Base-by-base conservation (phyloP, 345 rosid species). In the Zanthoxylum bungeanum region DNA sequence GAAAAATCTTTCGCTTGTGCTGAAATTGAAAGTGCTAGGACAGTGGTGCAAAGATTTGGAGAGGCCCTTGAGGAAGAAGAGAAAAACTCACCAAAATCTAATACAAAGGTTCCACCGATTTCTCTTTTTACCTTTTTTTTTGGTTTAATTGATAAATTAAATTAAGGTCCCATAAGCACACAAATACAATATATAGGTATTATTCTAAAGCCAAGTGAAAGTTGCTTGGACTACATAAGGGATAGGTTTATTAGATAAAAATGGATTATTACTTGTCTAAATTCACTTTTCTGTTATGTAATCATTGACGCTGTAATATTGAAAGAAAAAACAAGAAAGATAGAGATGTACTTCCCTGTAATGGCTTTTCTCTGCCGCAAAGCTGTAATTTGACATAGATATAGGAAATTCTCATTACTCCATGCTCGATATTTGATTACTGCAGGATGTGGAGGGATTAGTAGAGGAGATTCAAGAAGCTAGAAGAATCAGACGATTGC, bases 1-100 rank as follows among this genome's bases (percentile, higher is more conserved):
- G 99, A 95, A 78, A 91, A 86, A 58, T 95, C 99, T 42, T 95
- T 91, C 80, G 97, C 98, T 73, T 95, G 98, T 88, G 99, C 97
- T 82, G 98, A 95, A 80, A 89, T 92, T 46, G 99, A 95, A 83
- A 95, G 99, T 84, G 99, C 99, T 22, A 80, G 91, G 73, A 89
- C 90, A 24, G 92, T 95, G 61, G 97, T 95, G 49, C 88, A 82
- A 77, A 91, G 89, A 60, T 88, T 95, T 78, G 98, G 99, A 39
- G 96, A 93, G 76, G 87, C 87, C 68, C 85, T 95, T 64, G 91
- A 89, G 5, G 96, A 95, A 75, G 91, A 89, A 78, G 97, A 89
- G 80, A 87, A 80, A 79, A 88, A 73, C 79, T 83, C 88, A n/a
- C 81, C 84, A 62, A 81, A 85, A 73, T 82, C 87, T 30, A 88